Conservation (phyloP, 2,329 filamentous ascomycete genomes). For the Arthrobotrys sphaeroides region DNA sequence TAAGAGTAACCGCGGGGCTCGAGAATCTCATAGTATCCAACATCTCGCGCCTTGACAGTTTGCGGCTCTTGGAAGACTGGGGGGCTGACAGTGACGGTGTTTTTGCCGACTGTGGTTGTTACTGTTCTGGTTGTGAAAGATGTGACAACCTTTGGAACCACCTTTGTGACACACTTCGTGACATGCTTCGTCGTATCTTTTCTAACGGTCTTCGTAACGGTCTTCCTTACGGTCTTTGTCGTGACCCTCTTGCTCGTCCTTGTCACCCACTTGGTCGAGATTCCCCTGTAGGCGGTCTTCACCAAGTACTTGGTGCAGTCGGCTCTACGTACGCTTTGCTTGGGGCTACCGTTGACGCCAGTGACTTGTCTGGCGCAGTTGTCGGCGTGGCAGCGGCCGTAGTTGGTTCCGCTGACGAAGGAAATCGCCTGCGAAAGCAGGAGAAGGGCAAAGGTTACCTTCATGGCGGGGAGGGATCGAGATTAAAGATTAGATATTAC, state of each 20-base stretch:
- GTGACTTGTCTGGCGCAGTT: conserved; percentile 21
- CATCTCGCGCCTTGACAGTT: not conserved
- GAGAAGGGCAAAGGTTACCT: conserved; percentile 19
- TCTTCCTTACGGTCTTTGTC: conserved; percentile 3
- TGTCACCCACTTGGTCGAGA: conserved; percentile 21
- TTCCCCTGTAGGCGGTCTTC: conserved; percentile 13
- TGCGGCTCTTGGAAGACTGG: not conserved
- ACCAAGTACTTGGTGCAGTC: conserved; percentile 16
- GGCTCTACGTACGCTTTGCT: not conserved
- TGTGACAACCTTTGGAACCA: not conserved
- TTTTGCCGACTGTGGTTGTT: not conserved
- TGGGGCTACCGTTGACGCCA: not conserved
- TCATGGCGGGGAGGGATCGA: conserved; percentile 17
- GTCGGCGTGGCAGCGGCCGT: conserved; percentile 13
- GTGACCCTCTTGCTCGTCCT: conserved; percentile 6
- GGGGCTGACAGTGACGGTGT: not conserved
- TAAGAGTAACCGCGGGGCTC: not conserved
- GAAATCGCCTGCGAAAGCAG: conserved; percentile 23
- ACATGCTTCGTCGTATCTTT: not conserved
- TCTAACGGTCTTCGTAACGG: not conserved
- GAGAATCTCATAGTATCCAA: not conserved
- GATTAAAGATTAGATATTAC: conserved; percentile 43
- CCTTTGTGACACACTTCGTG: not conserved
- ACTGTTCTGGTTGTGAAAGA: not conserved
- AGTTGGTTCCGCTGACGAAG: conserved; percentile 7